Evolutionary conservation across 75 land plant species (phyloP).

Genomic region (Picea sitchensis): DNA sequence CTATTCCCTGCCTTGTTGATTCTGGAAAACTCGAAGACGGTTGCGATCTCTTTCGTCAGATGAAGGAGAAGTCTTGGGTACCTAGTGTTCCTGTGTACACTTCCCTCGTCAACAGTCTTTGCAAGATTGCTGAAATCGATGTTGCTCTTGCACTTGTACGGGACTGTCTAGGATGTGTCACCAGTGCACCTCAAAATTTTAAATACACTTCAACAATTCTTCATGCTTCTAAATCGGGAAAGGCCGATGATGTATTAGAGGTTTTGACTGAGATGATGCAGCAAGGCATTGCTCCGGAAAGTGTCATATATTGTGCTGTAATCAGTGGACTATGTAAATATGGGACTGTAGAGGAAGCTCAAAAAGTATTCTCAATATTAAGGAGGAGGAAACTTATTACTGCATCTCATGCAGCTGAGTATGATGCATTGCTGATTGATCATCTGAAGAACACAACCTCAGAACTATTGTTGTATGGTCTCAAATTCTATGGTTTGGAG

Average conservation of each 20-base stretch:
- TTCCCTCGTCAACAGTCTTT: conserved; percentile 60
- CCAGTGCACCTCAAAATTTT: conserved; percentile 55
- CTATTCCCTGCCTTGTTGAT: conserved; percentile 51
- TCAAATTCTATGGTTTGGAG: conserved; percentile 60
- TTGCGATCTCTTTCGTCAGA: conserved; percentile 37
- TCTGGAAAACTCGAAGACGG: conserved; percentile 43
- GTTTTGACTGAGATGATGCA: conserved; percentile 65
- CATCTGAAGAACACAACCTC: conserved; percentile 56
- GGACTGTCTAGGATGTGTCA: conserved; percentile 53
- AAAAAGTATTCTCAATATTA: conserved; percentile 42
- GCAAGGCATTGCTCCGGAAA: conserved; percentile 27
- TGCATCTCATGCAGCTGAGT: conserved; percentile 37
- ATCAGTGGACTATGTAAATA: conserved; percentile 63
- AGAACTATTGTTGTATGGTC: conserved; percentile 38
- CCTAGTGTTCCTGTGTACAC: conserved; percentile 51
- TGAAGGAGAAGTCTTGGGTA: conserved; percentile 36
- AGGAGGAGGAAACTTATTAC: conserved; percentile 29
- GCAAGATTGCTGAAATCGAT: conserved; percentile 50
- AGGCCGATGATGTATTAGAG: conserved; percentile 49
- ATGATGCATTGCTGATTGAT: conserved; percentile 50
- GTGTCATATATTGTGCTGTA: conserved; percentile 44
- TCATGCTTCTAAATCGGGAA: conserved; percentile 38
- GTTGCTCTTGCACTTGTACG: conserved; percentile 51
- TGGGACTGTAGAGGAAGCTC: conserved; percentile 54
- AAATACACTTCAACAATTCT: conserved; percentile 55